Conservation (phyloP, 2,329 filamentous ascomycete genomes). For the Monosporascus sp. region DNA sequence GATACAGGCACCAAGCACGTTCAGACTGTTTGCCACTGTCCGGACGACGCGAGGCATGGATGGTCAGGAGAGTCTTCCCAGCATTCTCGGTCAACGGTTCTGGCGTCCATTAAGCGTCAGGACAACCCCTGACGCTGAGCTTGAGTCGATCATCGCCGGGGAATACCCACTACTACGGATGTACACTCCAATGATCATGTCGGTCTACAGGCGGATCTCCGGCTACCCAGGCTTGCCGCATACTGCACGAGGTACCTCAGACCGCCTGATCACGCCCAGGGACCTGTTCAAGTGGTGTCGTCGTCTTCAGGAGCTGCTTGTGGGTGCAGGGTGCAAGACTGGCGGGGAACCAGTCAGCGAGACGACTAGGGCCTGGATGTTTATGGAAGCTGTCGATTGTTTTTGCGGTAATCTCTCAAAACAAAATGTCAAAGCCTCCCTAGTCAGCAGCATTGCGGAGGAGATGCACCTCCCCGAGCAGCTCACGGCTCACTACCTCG, state of each 20-base stretch:
- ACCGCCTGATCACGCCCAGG: slow-evolving; percentile 47
- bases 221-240: slow-evolving; percentile 31
- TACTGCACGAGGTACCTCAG: slow-evolving; percentile 30
- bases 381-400: slow-evolving; percentile 88
- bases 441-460: slow-evolving; percentile 71
- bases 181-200: slow-evolving; percentile 53
- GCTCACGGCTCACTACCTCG: slow-evolving; percentile 70
- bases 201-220: slow-evolving; percentile 51
- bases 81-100: slow-evolving; percentile 75
- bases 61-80: slow-evolving; percentile 62
- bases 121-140: slow-evolving; percentile 61
- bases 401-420: slow-evolving; percentile 79
- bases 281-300: slow-evolving; percentile 92
- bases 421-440: slow-evolving; percentile 48
- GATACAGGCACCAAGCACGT: slow-evolving; percentile 75
- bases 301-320: slow-evolving; percentile 63
- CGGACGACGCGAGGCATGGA: slow-evolving; percentile 67
- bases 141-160: slow-evolving; percentile 65
- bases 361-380: slow-evolving; percentile 72
- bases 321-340: slow-evolving; percentile 54
- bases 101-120: slow-evolving; percentile 75
- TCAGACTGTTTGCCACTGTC: slow-evolving; percentile 88
- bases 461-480: slow-evolving; percentile 83
- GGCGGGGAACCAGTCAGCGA: slow-evolving; percentile 69
- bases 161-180: slow-evolving; percentile 66